phyloP scores from a whole-genome alignment of 768 basidiomycete species.

The Xerocomus brunneocitrinus region DNA sequence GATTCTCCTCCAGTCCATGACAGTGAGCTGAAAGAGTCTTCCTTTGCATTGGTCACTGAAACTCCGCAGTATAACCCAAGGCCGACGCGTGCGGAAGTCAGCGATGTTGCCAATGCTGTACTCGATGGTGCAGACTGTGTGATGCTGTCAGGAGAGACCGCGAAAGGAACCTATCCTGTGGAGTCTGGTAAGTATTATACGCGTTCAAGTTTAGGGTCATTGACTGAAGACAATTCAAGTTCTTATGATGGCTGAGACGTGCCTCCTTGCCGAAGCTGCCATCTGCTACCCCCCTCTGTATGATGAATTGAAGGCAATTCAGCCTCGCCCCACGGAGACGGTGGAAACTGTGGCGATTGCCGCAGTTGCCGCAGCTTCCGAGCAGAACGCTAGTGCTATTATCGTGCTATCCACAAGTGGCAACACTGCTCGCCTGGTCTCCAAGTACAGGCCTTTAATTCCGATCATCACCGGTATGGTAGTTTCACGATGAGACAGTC shows the following conservation, averaged over 20 bases:
- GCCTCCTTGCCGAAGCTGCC: slow-evolving; percentile 91
- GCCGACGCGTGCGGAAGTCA: slow-evolving; percentile 97
- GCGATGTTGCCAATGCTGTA: slow-evolving; percentile 98
- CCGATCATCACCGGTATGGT: slow-evolving; percentile 89
- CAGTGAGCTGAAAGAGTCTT: slow-evolving; percentile 43
- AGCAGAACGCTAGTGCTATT: slow-evolving; percentile 93
- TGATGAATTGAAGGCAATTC: slow-evolving; percentile 77
- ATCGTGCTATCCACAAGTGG: slow-evolving; percentile 96
- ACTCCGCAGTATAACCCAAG: slow-evolving; percentile 86
- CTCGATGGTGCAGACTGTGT: slow-evolving; percentile 99
- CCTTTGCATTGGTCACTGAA: slow-evolving; percentile 2
- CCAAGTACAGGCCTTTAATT: slow-evolving; percentile 90
- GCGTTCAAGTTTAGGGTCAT: not conserved
- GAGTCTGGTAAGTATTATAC: slow-evolving; percentile 66
- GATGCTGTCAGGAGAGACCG: slow-evolving; percentile 99
- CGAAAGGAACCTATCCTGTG: slow-evolving; percentile 94
- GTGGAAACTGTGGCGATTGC: slow-evolving; percentile 95
- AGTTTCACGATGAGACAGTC: not conserved
- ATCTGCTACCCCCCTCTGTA: slow-evolving; percentile 94
- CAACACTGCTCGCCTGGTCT: slow-evolving; percentile 90
- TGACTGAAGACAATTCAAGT: slow-evolving; percentile 43
- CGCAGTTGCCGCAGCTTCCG: slow-evolving; percentile 90
- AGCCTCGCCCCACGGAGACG: slow-evolving; percentile 86
- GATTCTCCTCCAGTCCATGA: slow-evolving; percentile 71
- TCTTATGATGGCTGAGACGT: slow-evolving; percentile 99